These are phyloP conservation scores for Acer yangbiense DNA, from an alignment of 345 rosid genomes.

Conservation along the genomic window DNA sequence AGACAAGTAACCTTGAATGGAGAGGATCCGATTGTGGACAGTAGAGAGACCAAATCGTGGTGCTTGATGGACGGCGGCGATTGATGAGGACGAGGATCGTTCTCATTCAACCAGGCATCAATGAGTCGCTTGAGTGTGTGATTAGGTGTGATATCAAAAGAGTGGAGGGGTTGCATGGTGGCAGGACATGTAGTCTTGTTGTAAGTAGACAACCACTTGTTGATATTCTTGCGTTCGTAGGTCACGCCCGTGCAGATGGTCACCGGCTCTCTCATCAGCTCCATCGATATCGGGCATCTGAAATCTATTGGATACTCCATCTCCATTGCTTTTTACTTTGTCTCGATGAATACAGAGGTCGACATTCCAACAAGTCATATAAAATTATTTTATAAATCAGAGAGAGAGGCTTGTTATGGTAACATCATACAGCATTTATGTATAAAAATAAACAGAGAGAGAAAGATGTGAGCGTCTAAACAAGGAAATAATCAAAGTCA, in stretches of 20 bases:
- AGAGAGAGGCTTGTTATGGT: neutral
- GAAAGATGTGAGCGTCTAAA: neutral
- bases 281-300: slow-evolving; percentile 50
- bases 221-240: slow-evolving; percentile 51
- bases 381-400: neutral
- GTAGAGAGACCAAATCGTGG: slow-evolving; percentile 26
- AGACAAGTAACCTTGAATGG: slow-evolving; percentile 38
- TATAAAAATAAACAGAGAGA: neutral
- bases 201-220: slow-evolving; percentile 54
- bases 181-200: slow-evolving; percentile 46
- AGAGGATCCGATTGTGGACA: slow-evolving; percentile 26
- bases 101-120: slow-evolving; percentile 18
- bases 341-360: neutral
- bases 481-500: slow-evolving; percentile 30
- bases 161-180: slow-evolving; percentile 33
- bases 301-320: slow-evolving; percentile 32
- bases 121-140: slow-evolving; percentile 42
- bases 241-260: slow-evolving; percentile 55
- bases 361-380: neutral
- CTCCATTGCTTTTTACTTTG: neutral
- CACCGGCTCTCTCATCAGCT: slow-evolving; percentile 55
- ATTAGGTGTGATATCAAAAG: slow-evolving; percentile 34
- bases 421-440: no score
- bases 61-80: slow-evolving; percentile 12
- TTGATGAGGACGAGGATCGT: neutral